phyloP scores from a whole-genome alignment of 331 rosid genomes.

The Malus hybrid region DNA sequence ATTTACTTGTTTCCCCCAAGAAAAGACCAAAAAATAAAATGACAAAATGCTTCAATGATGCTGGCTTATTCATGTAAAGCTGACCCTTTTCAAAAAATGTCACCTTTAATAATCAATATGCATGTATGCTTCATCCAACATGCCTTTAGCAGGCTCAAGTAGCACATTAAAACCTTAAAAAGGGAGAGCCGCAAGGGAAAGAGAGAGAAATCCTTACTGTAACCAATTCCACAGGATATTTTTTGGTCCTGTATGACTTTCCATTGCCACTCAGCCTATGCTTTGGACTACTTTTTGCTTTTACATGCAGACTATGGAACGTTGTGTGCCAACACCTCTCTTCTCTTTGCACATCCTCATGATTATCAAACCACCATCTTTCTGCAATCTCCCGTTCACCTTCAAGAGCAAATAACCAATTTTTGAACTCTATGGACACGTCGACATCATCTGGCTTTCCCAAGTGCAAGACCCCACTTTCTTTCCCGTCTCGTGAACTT shows the following conservation, averaged over 20 bases:
- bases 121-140: background rate
- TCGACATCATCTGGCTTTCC: constrained; percentile 82
- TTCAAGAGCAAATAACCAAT: constrained; percentile 96
- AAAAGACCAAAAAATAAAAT: background rate
- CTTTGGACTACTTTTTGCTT: constrained; percentile 59
- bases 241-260: constrained; percentile 22
- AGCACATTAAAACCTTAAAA: background rate
- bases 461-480: constrained; percentile 42
- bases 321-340: constrained; percentile 86
- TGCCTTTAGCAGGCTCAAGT: background rate
- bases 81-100: background rate
- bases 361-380: constrained; percentile 57
- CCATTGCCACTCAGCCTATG: constrained; percentile 35
- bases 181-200: background rate
- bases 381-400: constrained; percentile 70
- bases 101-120: background rate
- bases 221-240: constrained; percentile 61
- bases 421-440: constrained; percentile 64
- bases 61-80: background rate
- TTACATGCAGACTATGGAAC: constrained; percentile 54
- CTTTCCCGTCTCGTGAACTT: constrained; percentile 41
- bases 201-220: constrained; percentile 41
- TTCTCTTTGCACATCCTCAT: constrained; percentile 57
- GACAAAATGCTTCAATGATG: background rate
- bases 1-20: background rate